Percentiles rank a stretch among this genome's conserved stretches.
Evolutionary conservation across 495 filamentous ascomycete species (phyloP).

Genomic region (Hypoxylon cercidicola): DNA sequence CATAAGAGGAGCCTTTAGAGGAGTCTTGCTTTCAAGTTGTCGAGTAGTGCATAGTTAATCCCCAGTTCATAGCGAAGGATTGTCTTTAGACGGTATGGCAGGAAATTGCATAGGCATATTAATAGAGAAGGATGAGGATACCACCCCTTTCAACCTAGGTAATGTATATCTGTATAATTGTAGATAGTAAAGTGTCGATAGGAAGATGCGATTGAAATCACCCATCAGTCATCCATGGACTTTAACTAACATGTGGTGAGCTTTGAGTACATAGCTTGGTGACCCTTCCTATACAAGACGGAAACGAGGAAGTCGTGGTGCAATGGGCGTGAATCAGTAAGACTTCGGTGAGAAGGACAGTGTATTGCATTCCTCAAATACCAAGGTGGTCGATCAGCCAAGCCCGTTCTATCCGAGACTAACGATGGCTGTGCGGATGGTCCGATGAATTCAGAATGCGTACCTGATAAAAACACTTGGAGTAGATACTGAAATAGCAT

Average conservation of each 20-base stretch:
- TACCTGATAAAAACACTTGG: not conserved
- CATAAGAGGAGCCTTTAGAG: slow-evolving; percentile 4
- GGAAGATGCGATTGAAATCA: not conserved
- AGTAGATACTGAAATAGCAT: slow-evolving; percentile 1
- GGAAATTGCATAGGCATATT: not conserved
- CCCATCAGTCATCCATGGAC: not conserved
- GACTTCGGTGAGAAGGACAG: not conserved
- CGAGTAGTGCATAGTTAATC: not conserved
- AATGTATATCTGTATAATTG: not conserved
- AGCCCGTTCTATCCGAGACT: not conserved
- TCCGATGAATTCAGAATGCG: not conserved
- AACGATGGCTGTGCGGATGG: not conserved
- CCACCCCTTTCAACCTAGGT: slow-evolving; percentile 6
- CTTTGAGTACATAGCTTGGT: not conserved
- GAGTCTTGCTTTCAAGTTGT: not conserved
- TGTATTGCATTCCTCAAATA: not conserved
- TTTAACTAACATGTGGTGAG: not conserved
- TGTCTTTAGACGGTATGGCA: slow-evolving; percentile 8
- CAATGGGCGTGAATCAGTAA: not conserved
- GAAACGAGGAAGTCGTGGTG: not conserved
- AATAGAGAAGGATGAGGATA: slow-evolving; percentile 7
- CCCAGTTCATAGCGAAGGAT: slow-evolving; percentile 4
- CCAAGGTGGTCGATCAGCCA: too few relatives aligned
- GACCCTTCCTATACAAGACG: not conserved
- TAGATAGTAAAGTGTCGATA: not conserved